Conservation (phyloP, 768 basidiomycete genomes). For the Hydnomerulius pinastri region DNA sequence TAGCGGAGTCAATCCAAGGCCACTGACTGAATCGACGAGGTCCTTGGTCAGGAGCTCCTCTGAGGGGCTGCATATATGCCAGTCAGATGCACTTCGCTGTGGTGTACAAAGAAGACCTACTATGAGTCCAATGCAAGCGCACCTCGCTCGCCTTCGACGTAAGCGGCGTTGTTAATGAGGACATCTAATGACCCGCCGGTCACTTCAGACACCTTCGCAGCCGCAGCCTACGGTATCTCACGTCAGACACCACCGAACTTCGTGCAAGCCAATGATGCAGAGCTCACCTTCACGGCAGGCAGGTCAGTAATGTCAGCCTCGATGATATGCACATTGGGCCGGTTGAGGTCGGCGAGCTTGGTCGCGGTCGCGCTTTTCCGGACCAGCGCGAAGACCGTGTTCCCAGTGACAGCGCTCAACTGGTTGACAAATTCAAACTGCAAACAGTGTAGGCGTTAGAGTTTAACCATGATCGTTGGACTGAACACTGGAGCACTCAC, state of each 20-base stretch:
- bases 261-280: not conserved
- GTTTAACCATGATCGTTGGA: no score
- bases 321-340: conserved; percentile 35
- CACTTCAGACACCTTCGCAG: conserved; percentile 24
- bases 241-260: not conserved
- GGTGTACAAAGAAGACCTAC: no score
- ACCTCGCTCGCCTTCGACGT: conserved; percentile 6
- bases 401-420: conserved; percentile 15
- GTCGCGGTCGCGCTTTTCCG: conserved; percentile 22
- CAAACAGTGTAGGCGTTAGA: not conserved
- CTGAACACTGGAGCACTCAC: conserved; percentile 10
- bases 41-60: no score
- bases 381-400: conserved; percentile 29
- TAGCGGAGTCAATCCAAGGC: no score
- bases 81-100: no score
- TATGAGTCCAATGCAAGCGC: no score
- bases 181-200: conserved; percentile 38
- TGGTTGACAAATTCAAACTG: conserved; percentile 28
- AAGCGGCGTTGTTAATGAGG: conserved; percentile 41
- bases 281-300: conserved; percentile 30
- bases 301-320: conserved; percentile 38
- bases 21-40: no score
- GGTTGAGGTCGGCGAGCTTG: conserved; percentile 11
- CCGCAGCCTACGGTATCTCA: conserved; percentile 31
- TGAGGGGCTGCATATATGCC: no score